phyloP scores from a whole-genome alignment of 371 early-diverging fungal species.

The Zopfochytrium polystomum region DNA sequence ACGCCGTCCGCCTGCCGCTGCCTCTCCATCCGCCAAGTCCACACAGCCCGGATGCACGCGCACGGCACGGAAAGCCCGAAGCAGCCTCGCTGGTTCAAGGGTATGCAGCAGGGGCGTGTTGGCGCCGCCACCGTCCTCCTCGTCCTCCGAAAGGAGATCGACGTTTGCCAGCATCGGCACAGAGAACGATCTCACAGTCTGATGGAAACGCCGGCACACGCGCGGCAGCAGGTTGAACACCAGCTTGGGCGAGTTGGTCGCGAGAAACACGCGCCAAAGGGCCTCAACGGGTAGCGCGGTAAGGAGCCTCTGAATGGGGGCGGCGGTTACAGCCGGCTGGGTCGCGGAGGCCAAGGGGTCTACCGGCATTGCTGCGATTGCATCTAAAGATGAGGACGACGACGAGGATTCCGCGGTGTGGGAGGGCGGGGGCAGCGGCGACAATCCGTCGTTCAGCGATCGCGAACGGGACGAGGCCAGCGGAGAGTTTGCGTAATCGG shows the following conservation, averaged over 20 bases:
- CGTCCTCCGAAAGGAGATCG: slow-evolving; percentile 23
- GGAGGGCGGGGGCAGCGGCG: too few species aligned
- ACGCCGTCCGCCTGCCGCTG: background rate
- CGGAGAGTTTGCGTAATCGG: too few species aligned
- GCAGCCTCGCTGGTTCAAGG: slow-evolving; percentile 16
- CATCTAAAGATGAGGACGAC: too few species aligned
- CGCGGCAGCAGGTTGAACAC: slow-evolving; percentile 19
- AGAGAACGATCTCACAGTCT: background rate
- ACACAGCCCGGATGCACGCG: slow-evolving; percentile 4
- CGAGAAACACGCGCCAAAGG: slow-evolving; percentile 25
- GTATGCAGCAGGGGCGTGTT: slow-evolving; percentile 14
- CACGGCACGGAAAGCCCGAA: slow-evolving; percentile 7
- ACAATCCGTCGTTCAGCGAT: too few species aligned
- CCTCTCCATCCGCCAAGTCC: background rate
- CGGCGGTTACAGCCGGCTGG: background rate
- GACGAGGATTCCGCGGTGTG: too few species aligned
- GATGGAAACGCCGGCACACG: slow-evolving; percentile 6
- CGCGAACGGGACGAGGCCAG: too few species aligned
- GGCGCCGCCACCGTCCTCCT: slow-evolving; percentile 14
- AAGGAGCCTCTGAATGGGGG: background rate
- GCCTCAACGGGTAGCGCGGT: slow-evolving; percentile 21
- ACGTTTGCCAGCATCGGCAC: slow-evolving; percentile 20
- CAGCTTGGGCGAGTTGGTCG: slow-evolving; percentile 21
- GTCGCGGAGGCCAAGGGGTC: slow-evolving; percentile 1
- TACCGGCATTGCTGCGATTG: too few species aligned